Conservation (phyloP, 331 rosid species). For the Malus hybrid region DNA sequence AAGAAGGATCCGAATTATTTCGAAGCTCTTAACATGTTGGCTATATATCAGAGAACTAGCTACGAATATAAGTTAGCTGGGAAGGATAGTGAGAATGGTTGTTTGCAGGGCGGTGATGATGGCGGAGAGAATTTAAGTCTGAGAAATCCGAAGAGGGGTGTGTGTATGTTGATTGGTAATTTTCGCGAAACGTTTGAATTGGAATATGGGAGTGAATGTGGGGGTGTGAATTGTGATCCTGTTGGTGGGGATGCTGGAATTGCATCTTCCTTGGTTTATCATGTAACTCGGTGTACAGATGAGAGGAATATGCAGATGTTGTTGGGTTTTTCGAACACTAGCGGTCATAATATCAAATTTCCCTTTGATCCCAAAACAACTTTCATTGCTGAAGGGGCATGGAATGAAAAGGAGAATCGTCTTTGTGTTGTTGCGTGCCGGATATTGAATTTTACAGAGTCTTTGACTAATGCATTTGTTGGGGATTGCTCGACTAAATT, state of each 20-base stretch:
- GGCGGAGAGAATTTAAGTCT: slow-evolving; percentile 25
- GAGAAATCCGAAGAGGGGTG: slow-evolving; percentile 10
- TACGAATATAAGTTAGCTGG: slow-evolving; percentile 39
- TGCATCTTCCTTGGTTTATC: slow-evolving; percentile 41
- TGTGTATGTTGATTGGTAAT: slow-evolving; percentile 31
- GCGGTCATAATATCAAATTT: slow-evolving; percentile 16
- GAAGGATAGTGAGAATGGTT: slow-evolving; percentile 26
- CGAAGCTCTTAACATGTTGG: slow-evolving; percentile 48
- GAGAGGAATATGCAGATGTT: slow-evolving; percentile 51
- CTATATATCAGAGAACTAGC: slow-evolving; percentile 29
- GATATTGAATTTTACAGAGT: slow-evolving; percentile 42
- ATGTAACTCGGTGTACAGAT: slow-evolving; percentile 33
- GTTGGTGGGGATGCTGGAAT: slow-evolving; percentile 31
- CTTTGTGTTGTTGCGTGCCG: slow-evolving; percentile 58
- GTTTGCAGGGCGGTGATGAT: slow-evolving; percentile 31
- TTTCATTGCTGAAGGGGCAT: slow-evolving; percentile 57
- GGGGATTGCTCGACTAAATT: slow-evolving; percentile 62
- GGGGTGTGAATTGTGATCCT: slow-evolving; percentile 42
- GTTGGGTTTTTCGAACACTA: slow-evolving; percentile 45
- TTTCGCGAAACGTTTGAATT: slow-evolving; percentile 36
- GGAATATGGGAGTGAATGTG: slow-evolving; percentile 53
- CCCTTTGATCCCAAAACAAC: slow-evolving; percentile 50
- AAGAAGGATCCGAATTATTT: slow-evolving; percentile 24
- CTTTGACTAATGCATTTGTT: slow-evolving; percentile 36
- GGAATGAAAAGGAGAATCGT: slow-evolving; percentile 63